phyloP scores from a whole-genome alignment of 1,139 yeast species.

The Blastobotrys petasosporus region DNA sequence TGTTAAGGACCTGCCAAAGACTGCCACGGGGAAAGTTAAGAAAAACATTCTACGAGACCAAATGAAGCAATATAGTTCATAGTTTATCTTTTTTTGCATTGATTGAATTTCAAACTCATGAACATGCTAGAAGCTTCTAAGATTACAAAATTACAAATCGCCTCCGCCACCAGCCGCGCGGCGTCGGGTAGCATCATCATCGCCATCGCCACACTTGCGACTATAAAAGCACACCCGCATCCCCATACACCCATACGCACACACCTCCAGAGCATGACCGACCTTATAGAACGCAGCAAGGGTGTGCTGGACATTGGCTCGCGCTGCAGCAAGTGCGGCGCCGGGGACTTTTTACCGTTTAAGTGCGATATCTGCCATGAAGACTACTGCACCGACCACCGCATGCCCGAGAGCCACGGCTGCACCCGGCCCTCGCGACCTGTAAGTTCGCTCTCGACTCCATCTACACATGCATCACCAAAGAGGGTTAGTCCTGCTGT shows the following conservation, averaged over 20 bases:
- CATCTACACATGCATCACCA: background rate
- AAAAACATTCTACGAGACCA: conserved; percentile 32
- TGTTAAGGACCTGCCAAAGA: conserved; percentile 32
- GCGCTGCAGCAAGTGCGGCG: conserved; percentile 46
- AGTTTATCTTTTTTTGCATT: no score
- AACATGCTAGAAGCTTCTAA: no score
- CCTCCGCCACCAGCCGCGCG: no score
- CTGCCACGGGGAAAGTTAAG: conserved; percentile 36
- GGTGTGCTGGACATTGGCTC: conserved; percentile 51
- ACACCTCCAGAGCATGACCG: no score
- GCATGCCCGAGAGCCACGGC: conserved; percentile 42
- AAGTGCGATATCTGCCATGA: conserved; percentile 46
- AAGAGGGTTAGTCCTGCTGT: no score
- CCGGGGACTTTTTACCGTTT: conserved; percentile 54
- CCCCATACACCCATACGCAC: no score
- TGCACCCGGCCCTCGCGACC: conserved; percentile 28
- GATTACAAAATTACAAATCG: no score
- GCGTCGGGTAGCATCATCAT: no score
- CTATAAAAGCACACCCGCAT: no score
- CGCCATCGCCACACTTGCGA: no score
- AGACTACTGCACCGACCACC: conserved; percentile 46
- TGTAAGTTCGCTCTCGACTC: background rate
- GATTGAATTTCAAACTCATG: no score
- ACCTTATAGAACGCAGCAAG: conserved; percentile 18
- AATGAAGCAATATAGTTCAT: background rate